Evolutionary conservation across 1,139 yeast species (phyloP).

Genomic region (Candida mesenterica): DNA sequence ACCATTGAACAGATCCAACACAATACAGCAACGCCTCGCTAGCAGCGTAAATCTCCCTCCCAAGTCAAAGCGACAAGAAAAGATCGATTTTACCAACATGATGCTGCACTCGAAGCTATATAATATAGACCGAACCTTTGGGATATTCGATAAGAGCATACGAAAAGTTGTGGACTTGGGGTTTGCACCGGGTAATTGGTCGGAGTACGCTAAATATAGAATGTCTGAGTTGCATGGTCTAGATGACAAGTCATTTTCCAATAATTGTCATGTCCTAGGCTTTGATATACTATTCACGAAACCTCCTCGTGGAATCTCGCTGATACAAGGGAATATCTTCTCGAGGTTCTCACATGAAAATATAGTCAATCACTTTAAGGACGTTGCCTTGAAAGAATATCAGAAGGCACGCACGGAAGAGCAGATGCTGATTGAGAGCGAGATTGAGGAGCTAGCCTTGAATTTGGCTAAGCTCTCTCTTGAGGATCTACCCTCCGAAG

Average conservation of each 20-base stretch:
- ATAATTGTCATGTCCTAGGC: conserved; percentile 72
- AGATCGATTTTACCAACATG: conserved; percentile 24
- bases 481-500: conserved; percentile 12
- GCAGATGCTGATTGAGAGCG: conserved; percentile 13
- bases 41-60: conserved; percentile 7
- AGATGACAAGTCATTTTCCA: conserved; percentile 48
- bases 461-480: conserved; percentile 15
- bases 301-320: conserved; percentile 78
- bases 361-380: conserved; percentile 55
- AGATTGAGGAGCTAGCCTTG: conserved; percentile 18
- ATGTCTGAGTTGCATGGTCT: conserved; percentile 29
- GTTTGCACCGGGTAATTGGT: conserved; percentile 96
- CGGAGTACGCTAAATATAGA: conserved; percentile 59
- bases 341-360: conserved; percentile 63
- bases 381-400: conserved; percentile 26
- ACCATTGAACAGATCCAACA: too few species aligned
- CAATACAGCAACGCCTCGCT: too few species aligned
- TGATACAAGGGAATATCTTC: conserved; percentile 84
- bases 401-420: conserved; percentile 11
- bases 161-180: conserved; percentile 52
- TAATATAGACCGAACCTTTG: conserved; percentile 27
- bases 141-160: conserved; percentile 26
- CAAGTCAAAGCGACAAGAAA: conserved; percentile 22
- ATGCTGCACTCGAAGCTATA: conserved; percentile 26
- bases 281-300: conserved; percentile 76